Base-by-base conservation (phyloP, 306 rosid species). In the Sphenostylis stenocarpa region DNA sequence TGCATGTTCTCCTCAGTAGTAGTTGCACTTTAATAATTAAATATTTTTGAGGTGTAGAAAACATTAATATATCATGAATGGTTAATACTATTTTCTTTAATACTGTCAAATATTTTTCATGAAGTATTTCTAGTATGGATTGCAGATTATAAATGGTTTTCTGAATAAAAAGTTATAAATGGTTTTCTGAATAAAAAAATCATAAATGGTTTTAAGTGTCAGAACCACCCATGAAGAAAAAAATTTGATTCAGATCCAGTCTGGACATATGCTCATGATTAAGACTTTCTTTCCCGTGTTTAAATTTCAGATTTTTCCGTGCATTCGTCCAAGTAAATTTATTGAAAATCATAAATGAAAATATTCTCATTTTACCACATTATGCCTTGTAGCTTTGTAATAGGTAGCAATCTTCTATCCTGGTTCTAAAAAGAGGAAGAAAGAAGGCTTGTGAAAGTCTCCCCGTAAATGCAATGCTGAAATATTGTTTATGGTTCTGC, bases 401-500 rank as follows among this genome's bases (percentile, higher is more conserved):
- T 78, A 16, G 7, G 45, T 19, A 51, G 67, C 61, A 61, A 60
- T 29, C 24, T 4, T 26, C 16, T 44, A 36, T 77, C 66, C 14
- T 47, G 70, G 51, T 29, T 57, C 67, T 15, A 9, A 6, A 55
- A 29, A 45, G 58, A 80, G 68, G 41, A 28, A 65, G 36, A 80
- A 55, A 48, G 10, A 80, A 24, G 44, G 49, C 17, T 34, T 52
- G 7, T 17, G 74, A 65, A 71, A 77, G 49, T 62, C 10, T 21
- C 5, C 38, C 45, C 66, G 10, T 52, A 41, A 65, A 75, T 39
- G 47, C n/a, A 38, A 62, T 51, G 78, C 44, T 65, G 51, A 62
- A 39, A 17, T 17, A 23, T 70, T 72, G 23, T n/a, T 65, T 10
- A 75, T 74, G 76, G 57, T 14, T 74, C 73, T 73, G 45, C n/a